Evolutionary conservation across 176 grass and related monocot species (phyloP).

Genomic region (Alloteropsis semialata): DNA sequence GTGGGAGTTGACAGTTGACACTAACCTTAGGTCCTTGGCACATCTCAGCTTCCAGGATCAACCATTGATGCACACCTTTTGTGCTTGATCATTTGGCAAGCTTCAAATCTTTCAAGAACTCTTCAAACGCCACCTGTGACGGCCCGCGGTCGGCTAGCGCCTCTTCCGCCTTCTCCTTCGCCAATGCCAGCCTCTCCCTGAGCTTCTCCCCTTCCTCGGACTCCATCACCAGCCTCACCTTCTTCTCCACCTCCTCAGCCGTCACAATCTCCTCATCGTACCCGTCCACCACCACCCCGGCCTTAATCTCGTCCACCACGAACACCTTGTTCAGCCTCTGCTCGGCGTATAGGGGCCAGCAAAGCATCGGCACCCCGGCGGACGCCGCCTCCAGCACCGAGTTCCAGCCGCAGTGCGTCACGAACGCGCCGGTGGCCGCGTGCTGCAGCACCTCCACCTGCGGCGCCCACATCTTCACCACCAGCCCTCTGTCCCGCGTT

Average conservation of each 20-base stretch:
- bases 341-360: slow-evolving; percentile 71
- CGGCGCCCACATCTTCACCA: slow-evolving; percentile 59
- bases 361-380: slow-evolving; percentile 49
- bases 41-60: background rate
- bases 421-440: slow-evolving; percentile 44
- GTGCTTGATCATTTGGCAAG: background rate
- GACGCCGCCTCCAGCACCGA: slow-evolving; percentile 48
- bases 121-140: slow-evolving; percentile 13
- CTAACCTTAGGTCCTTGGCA: background rate
- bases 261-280: slow-evolving; percentile 52
- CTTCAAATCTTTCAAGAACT: slow-evolving; percentile 40
- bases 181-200: slow-evolving; percentile 14
- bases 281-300: slow-evolving; percentile 48
- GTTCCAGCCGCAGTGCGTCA: slow-evolving; percentile 72
- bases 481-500: slow-evolving; percentile 37
- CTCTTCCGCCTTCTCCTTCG: slow-evolving; percentile 31
- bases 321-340: slow-evolving; percentile 75
- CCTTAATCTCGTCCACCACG: slow-evolving; percentile 41
- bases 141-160: slow-evolving; percentile 26
- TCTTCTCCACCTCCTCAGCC: slow-evolving; percentile 47
- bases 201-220: slow-evolving; percentile 40
- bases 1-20: background rate
- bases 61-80: background rate
- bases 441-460: slow-evolving; percentile 71
- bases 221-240: slow-evolving; percentile 59